phyloP scores from a whole-genome alignment of 1,139 yeast species.

The Blastobotrys petasosporus region DNA sequence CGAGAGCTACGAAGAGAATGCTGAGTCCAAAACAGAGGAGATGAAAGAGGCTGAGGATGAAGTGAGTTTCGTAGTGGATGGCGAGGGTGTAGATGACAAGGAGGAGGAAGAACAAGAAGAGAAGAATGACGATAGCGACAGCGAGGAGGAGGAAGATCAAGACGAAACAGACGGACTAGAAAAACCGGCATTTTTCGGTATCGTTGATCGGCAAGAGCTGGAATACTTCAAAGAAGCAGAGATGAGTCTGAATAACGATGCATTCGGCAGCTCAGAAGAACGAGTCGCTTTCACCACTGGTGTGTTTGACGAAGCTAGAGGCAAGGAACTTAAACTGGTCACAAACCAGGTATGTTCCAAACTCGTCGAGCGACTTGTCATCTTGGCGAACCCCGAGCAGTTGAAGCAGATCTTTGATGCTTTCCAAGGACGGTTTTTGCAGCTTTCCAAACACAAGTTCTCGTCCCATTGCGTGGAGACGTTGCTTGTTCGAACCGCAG shows the following conservation, averaged over 20 bases:
- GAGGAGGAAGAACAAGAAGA: conserved; percentile 2
- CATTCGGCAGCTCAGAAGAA: conserved; percentile 72
- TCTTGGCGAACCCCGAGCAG: conserved; percentile 59
- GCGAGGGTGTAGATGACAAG: conserved; percentile 4
- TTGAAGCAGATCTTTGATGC: conserved; percentile 56
- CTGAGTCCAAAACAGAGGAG: background rate
- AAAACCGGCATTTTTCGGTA: conserved; percentile 61
- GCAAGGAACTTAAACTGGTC: conserved; percentile 86
- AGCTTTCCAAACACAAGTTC: conserved; percentile 81
- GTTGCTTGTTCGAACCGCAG: conserved; percentile 67
- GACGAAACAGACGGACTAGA: background rate
- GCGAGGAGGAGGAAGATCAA: conserved; percentile 8
- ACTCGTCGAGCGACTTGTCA: conserved; percentile 78
- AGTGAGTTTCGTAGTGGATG: background rate
- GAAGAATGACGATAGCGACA: conserved; percentile 8
- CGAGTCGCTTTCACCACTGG: conserved; percentile 64
- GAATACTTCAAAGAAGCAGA: conserved; percentile 94
- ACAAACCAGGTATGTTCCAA: conserved; percentile 95
- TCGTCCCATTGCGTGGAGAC: conserved; percentile 94
- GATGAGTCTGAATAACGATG: conserved; percentile 71
- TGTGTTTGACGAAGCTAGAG: conserved; percentile 78
- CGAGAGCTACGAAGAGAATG: conserved; percentile 9
- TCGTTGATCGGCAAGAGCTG: conserved; percentile 74
- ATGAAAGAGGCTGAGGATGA: background rate
- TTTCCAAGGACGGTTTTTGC: conserved; percentile 64